Conservation (phyloP, 768 basidiomycete genomes). For the Cystobasidiopsis lactophilus region DNA sequence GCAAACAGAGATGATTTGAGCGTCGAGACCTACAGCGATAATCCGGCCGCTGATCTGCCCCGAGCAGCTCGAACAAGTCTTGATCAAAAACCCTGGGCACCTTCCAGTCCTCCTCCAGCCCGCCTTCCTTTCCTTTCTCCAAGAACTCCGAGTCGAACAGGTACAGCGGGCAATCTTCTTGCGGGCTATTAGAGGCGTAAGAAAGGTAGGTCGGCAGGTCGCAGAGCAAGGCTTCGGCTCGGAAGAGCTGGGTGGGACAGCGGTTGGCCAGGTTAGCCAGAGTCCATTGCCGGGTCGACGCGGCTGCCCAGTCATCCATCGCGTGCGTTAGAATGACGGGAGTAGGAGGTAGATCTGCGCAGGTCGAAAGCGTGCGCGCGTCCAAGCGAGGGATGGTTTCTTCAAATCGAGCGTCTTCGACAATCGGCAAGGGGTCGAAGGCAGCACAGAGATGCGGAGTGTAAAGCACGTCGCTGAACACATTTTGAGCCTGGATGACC, state of each 20-base stretch:
- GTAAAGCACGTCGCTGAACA: conserved; percentile 20
- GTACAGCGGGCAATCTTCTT: conserved; percentile 21
- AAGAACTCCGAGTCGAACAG: conserved; percentile 21
- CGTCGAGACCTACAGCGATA: conserved; percentile 20
- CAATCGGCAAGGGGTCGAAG: conserved; percentile 6
- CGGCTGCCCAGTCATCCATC: conserved; percentile 13
- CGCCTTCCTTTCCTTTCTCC: conserved; percentile 6
- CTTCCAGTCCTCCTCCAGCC: conserved; percentile 10
- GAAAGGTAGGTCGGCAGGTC: conserved; percentile 12
- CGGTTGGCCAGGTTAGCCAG: conserved; percentile 12
- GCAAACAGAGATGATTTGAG: neutral
- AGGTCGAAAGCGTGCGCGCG: neutral
- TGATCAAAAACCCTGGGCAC: conserved; percentile 15
- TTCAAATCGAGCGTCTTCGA: conserved; percentile 3
- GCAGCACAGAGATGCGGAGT: conserved; percentile 12
- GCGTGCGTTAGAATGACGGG: conserved; percentile 16
- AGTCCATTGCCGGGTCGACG: conserved; percentile 12
- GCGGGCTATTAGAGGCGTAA: conserved; percentile 15
- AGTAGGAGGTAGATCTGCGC: neutral
- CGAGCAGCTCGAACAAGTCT: conserved; percentile 20
- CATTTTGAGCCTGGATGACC: conserved; percentile 2
- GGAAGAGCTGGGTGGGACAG: conserved; percentile 11
- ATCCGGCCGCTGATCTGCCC: conserved; percentile 17
- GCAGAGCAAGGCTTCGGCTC: conserved; percentile 18
- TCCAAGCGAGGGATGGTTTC: conserved; percentile 5